Evolutionary conservation across 2,329 filamentous ascomycete species (phyloP), one percentile per base, ranked within the genome.

Genomic region (Colletotrichum sansevieriae): DNA sequence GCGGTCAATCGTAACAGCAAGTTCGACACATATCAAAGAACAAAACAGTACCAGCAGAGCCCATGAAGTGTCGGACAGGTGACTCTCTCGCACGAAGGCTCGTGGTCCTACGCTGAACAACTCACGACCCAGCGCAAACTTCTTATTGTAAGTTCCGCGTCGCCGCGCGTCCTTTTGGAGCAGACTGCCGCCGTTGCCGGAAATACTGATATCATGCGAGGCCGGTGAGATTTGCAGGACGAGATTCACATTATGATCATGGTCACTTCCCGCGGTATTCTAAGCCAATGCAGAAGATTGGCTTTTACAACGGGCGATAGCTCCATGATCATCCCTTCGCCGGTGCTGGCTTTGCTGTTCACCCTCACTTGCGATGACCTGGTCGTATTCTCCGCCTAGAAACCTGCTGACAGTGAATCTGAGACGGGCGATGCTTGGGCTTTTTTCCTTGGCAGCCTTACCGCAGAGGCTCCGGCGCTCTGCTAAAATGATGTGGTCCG

Each of bases 241-340:
- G 33, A 35, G n/a, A 56, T 56, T 20, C 29, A 56, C 8, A 56
- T 41, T 13, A 12, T 56, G 33, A 37, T 41, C 13, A 20, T 39
- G 15, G 35, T 18, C 1, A 35, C 52, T 25, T 41, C 18, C 18
- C n/a, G 33, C 3, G 52, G 52, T 20, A 22, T 22, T 7, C 35
- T 7, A 29, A 29, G 29, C 29, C 29, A 29, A 8, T 9, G 29
- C 29, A 29, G 29, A 29, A 29, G 7, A 8, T 29, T 8, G n/a
- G n/a, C n/a, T n/a, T n/a, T n/a, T n/a, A n/a, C 22, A 0, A 20
- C 2, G 9, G 11, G 13, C 29, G 2, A 15, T 4, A 8, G 8
- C 22, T 33, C 12, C 1, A 51, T n/a, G 2, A 51, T 33, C 1
- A 33, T 41, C 20, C 35, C 18, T 15, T 15, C 13, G 18, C 52